Evolutionary conservation across 2,329 filamentous ascomycete genomes (phyloP), one percentile per base, ranked within the genome.

Genomic region (Neonectria punicea): DNA sequence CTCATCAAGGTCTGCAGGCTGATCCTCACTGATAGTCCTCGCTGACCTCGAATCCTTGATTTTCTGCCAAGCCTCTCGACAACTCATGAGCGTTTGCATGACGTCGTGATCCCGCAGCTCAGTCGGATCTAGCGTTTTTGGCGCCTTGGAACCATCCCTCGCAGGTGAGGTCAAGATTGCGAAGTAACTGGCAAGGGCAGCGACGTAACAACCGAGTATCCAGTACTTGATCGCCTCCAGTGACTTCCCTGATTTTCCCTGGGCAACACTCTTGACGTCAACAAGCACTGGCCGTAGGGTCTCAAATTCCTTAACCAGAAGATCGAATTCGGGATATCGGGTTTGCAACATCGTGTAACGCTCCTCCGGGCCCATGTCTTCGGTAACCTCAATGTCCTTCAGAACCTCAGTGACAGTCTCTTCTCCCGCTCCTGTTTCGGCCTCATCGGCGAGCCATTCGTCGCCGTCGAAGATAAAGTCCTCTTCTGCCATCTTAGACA

Each of bases 391-490:
- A 46, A 94, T 77, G 73, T 97, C 92, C 56, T 93, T 93, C 51
- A 98, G 84, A n/a, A 94, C 88, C 77, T 98, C 93, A 4, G 90
- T 96, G 13, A 97, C 88, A n/a, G 90, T 86, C 16, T 89, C 87
- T 69, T 81, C 83, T 63, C 83, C 83, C 36, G 84, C 82, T 2
- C 84, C 82, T 1, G 82, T 82, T 22, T 84, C 82, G 16, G 83
- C 83, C 3, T 84, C 85, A 16, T 85, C 82, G 28, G 86, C 88
- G 41, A 90, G 78, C 96, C 95, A 98, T 71, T 97, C 94, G 46
- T 89, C 87, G 75, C 97, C 93, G 73, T 98, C 94, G 70, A 98
- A 97, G 9, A 93, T 91, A 75, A 98, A 99, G 77, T 99, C 96
- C 43, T 92, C 92, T 71, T 97, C 94, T 6, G 89, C 88, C 92